phyloP scores from a whole-genome alignment of 2,329 filamentous ascomycete genomes.

The Tolypocladium capitatum region DNA sequence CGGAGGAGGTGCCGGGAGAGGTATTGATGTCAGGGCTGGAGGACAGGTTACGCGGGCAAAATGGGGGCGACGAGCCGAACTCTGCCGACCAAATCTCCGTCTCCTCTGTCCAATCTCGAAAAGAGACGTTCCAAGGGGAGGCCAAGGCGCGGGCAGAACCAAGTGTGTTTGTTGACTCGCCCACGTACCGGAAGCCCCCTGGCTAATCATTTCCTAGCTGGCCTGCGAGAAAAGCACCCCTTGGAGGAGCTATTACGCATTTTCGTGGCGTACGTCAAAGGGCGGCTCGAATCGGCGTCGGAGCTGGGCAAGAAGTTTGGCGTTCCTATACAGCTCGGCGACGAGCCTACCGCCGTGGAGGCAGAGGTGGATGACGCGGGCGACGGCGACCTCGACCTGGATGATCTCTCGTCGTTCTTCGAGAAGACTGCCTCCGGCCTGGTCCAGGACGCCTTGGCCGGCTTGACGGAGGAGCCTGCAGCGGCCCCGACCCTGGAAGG shows the following conservation, averaged over 20 bases:
- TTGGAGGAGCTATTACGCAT: constrained; percentile 24
- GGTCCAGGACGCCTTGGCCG: constrained; percentile 26
- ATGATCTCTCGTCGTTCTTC: constrained; percentile 28
- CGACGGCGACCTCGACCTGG: constrained; percentile 22
- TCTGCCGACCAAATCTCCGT: constrained; percentile 22
- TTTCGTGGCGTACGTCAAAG: constrained; percentile 19
- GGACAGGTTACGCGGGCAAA: constrained; percentile 24
- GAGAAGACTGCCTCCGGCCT: constrained; percentile 28
- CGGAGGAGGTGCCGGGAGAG: constrained; percentile 41
- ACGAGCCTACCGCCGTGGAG: constrained; percentile 8
- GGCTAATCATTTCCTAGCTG: constrained; percentile 6
- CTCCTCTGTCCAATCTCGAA: constrained; percentile 18
- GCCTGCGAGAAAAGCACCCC: constrained; percentile 25
- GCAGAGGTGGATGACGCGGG: constrained; percentile 8
- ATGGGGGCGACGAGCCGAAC: constrained; percentile 17
- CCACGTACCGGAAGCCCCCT: not conserved
- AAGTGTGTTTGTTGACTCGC: constrained; percentile 1
- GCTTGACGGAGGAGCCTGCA: constrained; percentile 15
- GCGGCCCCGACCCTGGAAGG: constrained; percentile 7
- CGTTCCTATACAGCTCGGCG: constrained; percentile 18
- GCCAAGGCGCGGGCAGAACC: constrained; percentile 9
- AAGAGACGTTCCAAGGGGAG: constrained; percentile 18
- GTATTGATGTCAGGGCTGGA: constrained; percentile 45
- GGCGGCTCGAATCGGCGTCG: constrained; percentile 18
- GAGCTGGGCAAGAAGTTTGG: constrained; percentile 22